A percentile compares a stretch with the other conserved stretches of the same genome.
These are phyloP conservation scores for Exserohilum turcica DNA, from an alignment of 2,329 filamentous ascomycete species.

Conservation along the genomic window DNA sequence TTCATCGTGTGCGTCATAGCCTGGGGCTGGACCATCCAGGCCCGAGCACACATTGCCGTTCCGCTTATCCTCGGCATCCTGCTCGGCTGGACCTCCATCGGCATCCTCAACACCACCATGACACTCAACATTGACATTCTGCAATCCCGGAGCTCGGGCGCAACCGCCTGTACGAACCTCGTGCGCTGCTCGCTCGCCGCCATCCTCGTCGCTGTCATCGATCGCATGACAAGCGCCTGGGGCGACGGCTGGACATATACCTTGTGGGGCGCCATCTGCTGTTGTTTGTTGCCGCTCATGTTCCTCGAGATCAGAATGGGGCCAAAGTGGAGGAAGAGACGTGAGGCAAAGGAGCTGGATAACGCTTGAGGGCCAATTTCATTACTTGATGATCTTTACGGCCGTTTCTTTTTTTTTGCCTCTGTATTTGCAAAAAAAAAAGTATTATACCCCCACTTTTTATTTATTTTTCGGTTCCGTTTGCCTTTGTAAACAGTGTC, in stretches of 20 bases:
- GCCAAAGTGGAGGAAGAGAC: constrained; percentile 27
- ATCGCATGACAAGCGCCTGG: constrained; percentile 27
- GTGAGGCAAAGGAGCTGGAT: constrained; percentile 24
- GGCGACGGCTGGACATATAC: constrained; percentile 38
- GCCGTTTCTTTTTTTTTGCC: background rate
- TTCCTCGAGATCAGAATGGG: constrained; percentile 36
- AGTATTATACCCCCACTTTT: constrained; percentile 16
- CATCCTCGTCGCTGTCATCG: constrained; percentile 31
- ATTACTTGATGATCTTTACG: background rate
- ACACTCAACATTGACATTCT: constrained; percentile 39
- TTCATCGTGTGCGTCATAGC: constrained; percentile 34
- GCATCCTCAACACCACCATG: constrained; percentile 38
- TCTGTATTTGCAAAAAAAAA: background rate
- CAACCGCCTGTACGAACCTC: constrained; percentile 35
- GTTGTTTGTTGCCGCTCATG: constrained; percentile 34
- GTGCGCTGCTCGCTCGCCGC: constrained; percentile 35
- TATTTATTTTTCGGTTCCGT: background rate
- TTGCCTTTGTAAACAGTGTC: no score
- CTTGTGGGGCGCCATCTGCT: constrained; percentile 31
- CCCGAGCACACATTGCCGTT: constrained; percentile 28
- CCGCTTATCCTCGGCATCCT: constrained; percentile 28
- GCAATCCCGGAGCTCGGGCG: constrained; percentile 31
- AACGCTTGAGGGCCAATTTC: constrained; percentile 3
- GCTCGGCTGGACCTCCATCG: constrained; percentile 36
- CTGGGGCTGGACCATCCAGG: constrained; percentile 36